Conservation (phyloP, 345 rosid genomes). For the Geranium brycei region DNA sequence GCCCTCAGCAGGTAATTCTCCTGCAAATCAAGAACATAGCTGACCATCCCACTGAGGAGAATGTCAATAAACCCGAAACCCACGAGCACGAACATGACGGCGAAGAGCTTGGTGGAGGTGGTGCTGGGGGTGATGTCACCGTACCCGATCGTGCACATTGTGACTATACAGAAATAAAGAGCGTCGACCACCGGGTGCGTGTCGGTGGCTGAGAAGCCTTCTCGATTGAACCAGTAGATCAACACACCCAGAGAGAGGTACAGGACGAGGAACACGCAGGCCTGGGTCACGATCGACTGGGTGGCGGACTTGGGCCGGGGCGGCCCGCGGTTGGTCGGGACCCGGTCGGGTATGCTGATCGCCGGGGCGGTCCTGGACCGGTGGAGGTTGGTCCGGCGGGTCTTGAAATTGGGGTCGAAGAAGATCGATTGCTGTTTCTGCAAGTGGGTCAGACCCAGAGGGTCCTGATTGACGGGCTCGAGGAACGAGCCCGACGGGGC, state of each 20-base stretch:
- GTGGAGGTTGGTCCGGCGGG: constrained; percentile 33
- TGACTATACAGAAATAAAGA: constrained; percentile 75
- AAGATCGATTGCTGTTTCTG: constrained; percentile 23
- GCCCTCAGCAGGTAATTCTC: constrained; percentile 58
- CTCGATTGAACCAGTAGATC: constrained; percentile 51
- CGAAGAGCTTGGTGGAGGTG: constrained; percentile 54
- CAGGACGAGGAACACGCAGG: constrained; percentile 32
- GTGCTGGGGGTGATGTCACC: constrained; percentile 76
- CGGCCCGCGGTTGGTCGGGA: constrained; percentile 13
- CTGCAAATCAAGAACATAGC: constrained; percentile 80
- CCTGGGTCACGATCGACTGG: constrained; percentile 47
- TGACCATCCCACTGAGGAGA: constrained; percentile 69
- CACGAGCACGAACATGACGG: constrained; percentile 70
- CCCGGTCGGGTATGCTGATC: constrained; percentile 53
- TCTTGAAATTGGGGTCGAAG: constrained; percentile 18
- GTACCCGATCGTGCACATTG: constrained; percentile 92
- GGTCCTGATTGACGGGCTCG: constrained; percentile 7
- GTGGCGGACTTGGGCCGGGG: constrained; percentile 39
- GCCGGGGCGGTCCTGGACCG: constrained; percentile 80
- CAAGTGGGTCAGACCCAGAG: constrained; percentile 8
- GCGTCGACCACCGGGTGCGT: constrained; percentile 92
- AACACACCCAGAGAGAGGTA: constrained; percentile 61
- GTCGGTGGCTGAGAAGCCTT: constrained; percentile 30
- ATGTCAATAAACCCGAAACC: constrained; percentile 78
- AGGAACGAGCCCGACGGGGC: constrained; percentile 15